Percentiles rank a stretch among this genome's conserved stretches.
Conservation (phyloP, 148 eudicot species). For the Chenopodium album region DNA sequence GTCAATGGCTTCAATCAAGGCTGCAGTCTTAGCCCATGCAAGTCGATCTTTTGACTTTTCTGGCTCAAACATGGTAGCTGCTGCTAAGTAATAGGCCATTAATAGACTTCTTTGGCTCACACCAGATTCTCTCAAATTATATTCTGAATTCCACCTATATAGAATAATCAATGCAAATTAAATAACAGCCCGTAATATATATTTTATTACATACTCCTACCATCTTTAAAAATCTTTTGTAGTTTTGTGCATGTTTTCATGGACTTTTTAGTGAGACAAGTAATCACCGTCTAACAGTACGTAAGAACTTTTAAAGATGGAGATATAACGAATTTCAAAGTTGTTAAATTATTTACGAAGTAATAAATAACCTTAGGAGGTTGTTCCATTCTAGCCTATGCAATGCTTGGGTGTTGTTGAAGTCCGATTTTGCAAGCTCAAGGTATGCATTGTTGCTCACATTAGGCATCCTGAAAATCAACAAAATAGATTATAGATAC, state of each 20-base stretch:
- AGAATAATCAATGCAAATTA: neutral
- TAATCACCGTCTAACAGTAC: no score
- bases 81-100: constrained; percentile 51
- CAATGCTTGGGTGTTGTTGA: constrained; percentile 58
- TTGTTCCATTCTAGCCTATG: constrained; percentile 67
- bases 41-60: constrained; percentile 56
- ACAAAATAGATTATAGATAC: neutral
- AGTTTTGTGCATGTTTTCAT: no score
- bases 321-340: neutral
- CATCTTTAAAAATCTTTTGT: no score
- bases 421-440: constrained; percentile 84
- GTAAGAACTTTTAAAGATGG: no score
- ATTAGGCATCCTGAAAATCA: constrained; percentile 56
- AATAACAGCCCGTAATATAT: neutral
- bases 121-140: constrained; percentile 42
- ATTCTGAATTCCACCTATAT: constrained; percentile 60
- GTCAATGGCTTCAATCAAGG: constrained; percentile 48
- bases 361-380: constrained; percentile 45
- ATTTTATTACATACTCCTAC: no score
- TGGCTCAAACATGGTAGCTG: constrained; percentile 68
- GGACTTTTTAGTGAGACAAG: no score
- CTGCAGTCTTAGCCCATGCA: constrained; percentile 77
- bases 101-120: constrained; percentile 50
- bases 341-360: no score
- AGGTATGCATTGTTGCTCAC: constrained; percentile 70